phyloP scores from a whole-genome alignment of 2,329 filamentous ascomycete genomes.

The Aspergillus tanneri region DNA sequence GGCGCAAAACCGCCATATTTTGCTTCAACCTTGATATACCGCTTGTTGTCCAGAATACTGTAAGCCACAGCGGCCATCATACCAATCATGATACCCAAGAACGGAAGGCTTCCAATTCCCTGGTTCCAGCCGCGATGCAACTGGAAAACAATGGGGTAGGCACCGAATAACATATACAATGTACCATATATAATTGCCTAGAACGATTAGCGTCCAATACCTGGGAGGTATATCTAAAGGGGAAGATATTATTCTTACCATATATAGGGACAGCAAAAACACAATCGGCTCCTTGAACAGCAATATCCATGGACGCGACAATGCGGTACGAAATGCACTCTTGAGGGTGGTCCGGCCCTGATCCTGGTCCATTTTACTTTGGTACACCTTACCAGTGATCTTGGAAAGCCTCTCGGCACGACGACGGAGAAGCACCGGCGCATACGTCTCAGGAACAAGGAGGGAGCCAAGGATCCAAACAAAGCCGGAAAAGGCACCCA shows the following conservation, averaged over 20 bases:
- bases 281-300: conserved; percentile 54
- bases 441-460: conserved; percentile 44
- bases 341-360: conserved; percentile 43
- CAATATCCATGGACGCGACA: conserved; percentile 51
- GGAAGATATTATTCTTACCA: no score
- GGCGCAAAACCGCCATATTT: conserved; percentile 57
- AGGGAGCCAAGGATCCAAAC: conserved; percentile 49
- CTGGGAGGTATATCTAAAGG: no score
- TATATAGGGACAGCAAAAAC: conserved; percentile 50
- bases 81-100: conserved; percentile 49
- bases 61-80: conserved; percentile 42
- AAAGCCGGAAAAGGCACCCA: conserved; percentile 62
- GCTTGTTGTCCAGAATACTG: conserved; percentile 43
- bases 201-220: no score
- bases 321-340: conserved; percentile 48
- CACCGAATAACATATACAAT: conserved; percentile 55
- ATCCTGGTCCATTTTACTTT: conserved; percentile 40
- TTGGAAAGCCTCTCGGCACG: conserved; percentile 51
- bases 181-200: conserved; percentile 54
- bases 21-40: conserved; percentile 43
- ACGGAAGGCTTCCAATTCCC: conserved; percentile 50
- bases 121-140: conserved; percentile 47
- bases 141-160: conserved; percentile 53
- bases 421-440: conserved; percentile 52
- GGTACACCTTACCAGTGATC: conserved; percentile 51